Base-by-base conservation (phyloP, 176 grass and related monocot genomes). In the Alopecurus myosuroides region DNA sequence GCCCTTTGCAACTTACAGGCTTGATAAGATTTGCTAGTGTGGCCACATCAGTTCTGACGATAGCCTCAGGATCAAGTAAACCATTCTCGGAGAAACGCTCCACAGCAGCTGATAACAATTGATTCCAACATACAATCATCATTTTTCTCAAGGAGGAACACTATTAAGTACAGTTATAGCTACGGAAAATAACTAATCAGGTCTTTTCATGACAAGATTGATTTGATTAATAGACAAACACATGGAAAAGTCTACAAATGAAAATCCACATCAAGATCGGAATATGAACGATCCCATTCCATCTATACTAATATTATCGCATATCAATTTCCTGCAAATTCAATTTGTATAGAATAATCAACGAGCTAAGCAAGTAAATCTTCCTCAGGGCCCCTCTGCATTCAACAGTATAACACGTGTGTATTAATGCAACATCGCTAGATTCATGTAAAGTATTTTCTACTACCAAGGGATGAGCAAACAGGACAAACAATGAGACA, bases 11-110 rank as follows among this genome's bases (percentile, higher is more conserved):
- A 86, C 87, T 84, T 98, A 98, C 96, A 39, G 96, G 96, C 80
- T 90, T 91, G 85, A 98, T 98, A 82, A 98, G 73, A 66, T 88
- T 91, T 39, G 91, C 88, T 35, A 98, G 87, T 15, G 77, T 92
- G 64, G 76, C 77, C 87, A 92, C 91, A 77, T 98, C 89, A 50
- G 91, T 92, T 87, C 79, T 88, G 62, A 95, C 80, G 52, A 98
- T 92, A 83, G 93, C 87, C 70, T 88, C 88, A 9, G 96, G 90
- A 87, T 94, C 91, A 55, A 98, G 83, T 86, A 98, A 92, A 31
- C 93, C 89, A 0, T 94, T 94, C 63, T 92, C 82, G 26, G 85
- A 84, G 41, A 98, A 87, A 51, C 96, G 89, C 70, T 95, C 85
- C 74, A 98, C 91, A 28, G 96, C 93, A 95, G 89, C 96, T 98